These are phyloP conservation scores for Paraconiothyrium brasiliense DNA, from an alignment of 2,329 filamentous ascomycete species.

Conservation along the genomic window DNA sequence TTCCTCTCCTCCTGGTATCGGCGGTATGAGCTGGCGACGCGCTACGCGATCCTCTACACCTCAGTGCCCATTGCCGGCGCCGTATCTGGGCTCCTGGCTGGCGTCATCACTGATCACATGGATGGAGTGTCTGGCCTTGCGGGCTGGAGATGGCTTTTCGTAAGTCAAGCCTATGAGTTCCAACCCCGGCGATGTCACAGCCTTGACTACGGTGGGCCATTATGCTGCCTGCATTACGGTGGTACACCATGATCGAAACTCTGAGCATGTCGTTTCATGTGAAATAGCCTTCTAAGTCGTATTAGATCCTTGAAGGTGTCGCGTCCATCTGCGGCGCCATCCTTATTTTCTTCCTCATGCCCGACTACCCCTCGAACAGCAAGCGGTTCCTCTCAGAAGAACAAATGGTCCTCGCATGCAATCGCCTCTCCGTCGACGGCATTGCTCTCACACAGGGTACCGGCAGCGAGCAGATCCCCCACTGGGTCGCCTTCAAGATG, in stretches of 20 bases:
- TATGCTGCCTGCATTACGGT: too few species aligned
- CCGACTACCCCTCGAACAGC: too few species aligned
- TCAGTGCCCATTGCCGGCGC: slow-evolving; percentile 82
- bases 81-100: slow-evolving; percentile 78
- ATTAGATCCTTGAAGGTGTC: too few species aligned
- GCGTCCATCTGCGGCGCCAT: too few species aligned
- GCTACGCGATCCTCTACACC: slow-evolving; percentile 84
- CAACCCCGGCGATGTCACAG: too few species aligned
- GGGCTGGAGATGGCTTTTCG: slow-evolving; percentile 58
- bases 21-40: slow-evolving; percentile 79
- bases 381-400: too few species aligned
- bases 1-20: slow-evolving; percentile 88
- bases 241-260: too few species aligned
- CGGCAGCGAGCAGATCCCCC: neutral
- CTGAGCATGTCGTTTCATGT: too few species aligned
- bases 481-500: neutral
- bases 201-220: too few species aligned
- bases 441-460: neutral
- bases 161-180: slow-evolving; percentile 19
- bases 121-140: slow-evolving; percentile 64
- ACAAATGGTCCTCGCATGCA: neutral
- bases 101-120: slow-evolving; percentile 74
- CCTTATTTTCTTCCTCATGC: too few species aligned
- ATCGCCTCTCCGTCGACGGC: neutral
- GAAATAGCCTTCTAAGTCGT: too few species aligned